Evolutionary conservation across 2,329 filamentous ascomycete species (phyloP), one percentile per base, ranked within the genome.

Genomic region (Colletotrichum orchidophilum): DNA sequence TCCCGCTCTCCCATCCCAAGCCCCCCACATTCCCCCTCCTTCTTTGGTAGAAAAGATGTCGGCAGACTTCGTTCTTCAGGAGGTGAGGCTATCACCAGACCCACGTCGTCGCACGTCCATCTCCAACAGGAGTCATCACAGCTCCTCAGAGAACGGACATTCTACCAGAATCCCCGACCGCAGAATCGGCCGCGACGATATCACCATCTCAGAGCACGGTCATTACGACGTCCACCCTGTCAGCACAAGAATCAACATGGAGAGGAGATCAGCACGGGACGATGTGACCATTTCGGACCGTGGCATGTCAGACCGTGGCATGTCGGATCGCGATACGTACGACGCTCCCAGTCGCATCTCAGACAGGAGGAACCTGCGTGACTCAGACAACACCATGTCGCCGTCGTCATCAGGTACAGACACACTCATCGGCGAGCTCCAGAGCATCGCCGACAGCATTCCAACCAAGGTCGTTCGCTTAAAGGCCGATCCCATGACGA

Each of bases 401-500:
- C 76, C 42, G 49, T 75, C 73, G 62, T 76, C 77, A 31, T 76
- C 78, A n/a, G 77, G 81, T 64, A 76, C 79, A 5, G 80, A 81
- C 53, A 80, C 78, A 18, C 74, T 82, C 29, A 76, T 80, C 31
- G 77, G 79, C 39, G 80, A 82, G 33, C 61, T 82, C 27, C 67
- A 66, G n/a, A 54, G 31, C 46, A 67, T 73, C 50, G 63, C 66
- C 3, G 66, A 71, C 21, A 68, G 54, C n/a, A 55, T 72, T 4
- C 59, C 66, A 4, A 49, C 39, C 24, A 83, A 85, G 66, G 83
- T 85, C 2, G 79, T 89, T 21, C 84, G 85, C 4, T 75, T 88
- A 73, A 86, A 85, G 75, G 85, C 83, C 7, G 87, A 89, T 58
- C 85, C 86, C 6, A 78, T 78, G 31, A 80, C 79, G 13, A 87